Evolutionary conservation across 2,329 filamentous ascomycete species (phyloP).

Genomic region (Fusarium subglutinans): DNA sequence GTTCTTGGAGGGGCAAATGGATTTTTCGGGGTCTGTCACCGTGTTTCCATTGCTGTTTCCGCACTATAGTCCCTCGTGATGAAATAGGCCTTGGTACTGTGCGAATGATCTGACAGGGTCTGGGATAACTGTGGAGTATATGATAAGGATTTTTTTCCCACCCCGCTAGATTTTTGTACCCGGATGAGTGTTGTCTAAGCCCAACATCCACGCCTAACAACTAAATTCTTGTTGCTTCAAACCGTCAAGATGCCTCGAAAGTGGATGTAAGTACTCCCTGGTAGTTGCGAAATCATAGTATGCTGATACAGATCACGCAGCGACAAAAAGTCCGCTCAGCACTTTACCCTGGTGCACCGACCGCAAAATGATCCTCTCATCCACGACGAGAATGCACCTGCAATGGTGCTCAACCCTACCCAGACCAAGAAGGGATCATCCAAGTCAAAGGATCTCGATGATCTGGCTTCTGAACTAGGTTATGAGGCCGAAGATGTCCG

Average conservation of each 20-base stretch:
- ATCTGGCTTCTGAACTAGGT: slow-evolving; percentile 81
- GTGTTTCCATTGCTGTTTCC: slow-evolving; percentile 9
- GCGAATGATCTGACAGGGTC: slow-evolving; percentile 28
- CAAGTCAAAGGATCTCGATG: slow-evolving; percentile 73
- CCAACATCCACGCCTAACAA: slow-evolving; percentile 39
- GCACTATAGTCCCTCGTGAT: slow-evolving; percentile 40
- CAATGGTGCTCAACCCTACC: slow-evolving; percentile 86
- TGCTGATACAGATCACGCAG: slow-evolving; percentile 46
- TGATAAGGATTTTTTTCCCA: slow-evolving; percentile 45
- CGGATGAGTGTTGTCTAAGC: slow-evolving; percentile 40
- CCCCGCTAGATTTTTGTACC: slow-evolving; percentile 46
- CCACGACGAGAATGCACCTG: slow-evolving; percentile 86
- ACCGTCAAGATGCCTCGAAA: slow-evolving; percentile 64
- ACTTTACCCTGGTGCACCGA: slow-evolving; percentile 93
- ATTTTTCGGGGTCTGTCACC: slow-evolving; percentile 45
- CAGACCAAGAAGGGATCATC: slow-evolving; percentile 51
- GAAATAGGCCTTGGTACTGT: slow-evolving; percentile 38
- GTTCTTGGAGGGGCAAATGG: slow-evolving; percentile 59
- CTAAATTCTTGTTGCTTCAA: slow-evolving; percentile 24
- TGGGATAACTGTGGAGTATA: slow-evolving; percentile 40
- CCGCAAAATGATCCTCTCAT: slow-evolving; percentile 98
- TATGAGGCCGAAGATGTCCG: slow-evolving; percentile 72
- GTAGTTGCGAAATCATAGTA: too few relatives aligned
- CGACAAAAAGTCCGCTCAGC: slow-evolving; percentile 90
- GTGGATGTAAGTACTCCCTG: slow-evolving; percentile 15